Evolutionary conservation across 371 early-diverging fungal genomes (phyloP).

Genomic region (Parasitella parasitica): DNA sequence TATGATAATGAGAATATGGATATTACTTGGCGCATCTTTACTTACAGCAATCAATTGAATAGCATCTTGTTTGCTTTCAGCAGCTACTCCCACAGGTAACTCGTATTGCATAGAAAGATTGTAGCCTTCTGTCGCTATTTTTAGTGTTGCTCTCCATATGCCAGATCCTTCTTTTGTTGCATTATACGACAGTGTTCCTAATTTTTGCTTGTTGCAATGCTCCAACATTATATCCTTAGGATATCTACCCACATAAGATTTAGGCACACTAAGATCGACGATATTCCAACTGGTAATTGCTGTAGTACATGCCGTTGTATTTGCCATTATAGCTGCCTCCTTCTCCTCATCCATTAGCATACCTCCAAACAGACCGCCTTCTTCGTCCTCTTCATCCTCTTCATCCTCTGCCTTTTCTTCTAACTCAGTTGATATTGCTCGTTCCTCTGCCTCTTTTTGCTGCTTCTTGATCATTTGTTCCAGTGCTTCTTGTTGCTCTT

Average conservation of each 20-base stretch:
- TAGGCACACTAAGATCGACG: constrained; percentile 20
- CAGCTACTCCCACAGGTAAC: constrained; percentile 7
- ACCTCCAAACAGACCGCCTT: constrained; percentile 23
- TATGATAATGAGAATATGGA: neutral
- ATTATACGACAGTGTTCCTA: constrained; percentile 13
- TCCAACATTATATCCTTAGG: constrained; percentile 46
- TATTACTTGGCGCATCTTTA: too few species aligned
- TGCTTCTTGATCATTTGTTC: constrained; percentile 22
- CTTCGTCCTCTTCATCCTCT: constrained; percentile 25
- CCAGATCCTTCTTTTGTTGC: constrained; percentile 5
- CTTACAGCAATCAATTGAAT: constrained; percentile 59
- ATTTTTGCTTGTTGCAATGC: constrained; percentile 24
- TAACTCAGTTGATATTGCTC: neutral
- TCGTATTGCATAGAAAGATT: constrained; percentile 7
- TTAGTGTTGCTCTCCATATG: constrained; percentile 29
- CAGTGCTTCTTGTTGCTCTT: neutral
- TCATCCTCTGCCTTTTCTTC: constrained; percentile 18
- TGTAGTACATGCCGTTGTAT: neutral
- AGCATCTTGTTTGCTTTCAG: constrained; percentile 39
- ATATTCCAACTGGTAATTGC: constrained; percentile 4
- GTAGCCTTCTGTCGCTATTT: constrained; percentile 1
- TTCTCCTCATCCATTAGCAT: constrained; percentile 22
- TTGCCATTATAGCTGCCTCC: neutral
- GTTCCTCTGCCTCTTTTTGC: constrained; percentile 20
- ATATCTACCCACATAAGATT: constrained; percentile 48